Percentiles rank a stretch among this genome's conserved stretches.
These are phyloP conservation scores for Phtheirospermum japonicum DNA, from an alignment of 257 asterid genomes.

Conservation along the genomic window DNA sequence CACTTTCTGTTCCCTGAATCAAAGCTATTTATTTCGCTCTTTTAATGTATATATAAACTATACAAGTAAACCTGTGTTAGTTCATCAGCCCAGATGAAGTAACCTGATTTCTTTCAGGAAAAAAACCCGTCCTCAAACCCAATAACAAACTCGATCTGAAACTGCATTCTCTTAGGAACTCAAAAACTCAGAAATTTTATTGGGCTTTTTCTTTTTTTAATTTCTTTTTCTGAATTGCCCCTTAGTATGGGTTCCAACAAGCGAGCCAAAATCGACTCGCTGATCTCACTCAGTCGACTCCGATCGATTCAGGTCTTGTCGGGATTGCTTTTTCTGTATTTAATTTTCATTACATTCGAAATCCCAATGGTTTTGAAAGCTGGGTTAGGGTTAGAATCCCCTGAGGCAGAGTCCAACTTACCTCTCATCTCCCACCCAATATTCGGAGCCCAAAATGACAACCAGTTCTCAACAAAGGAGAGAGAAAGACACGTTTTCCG, in stretches of 20 bases:
- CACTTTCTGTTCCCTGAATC: no score
- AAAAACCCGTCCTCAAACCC: not conserved
- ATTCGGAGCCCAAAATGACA: constrained; percentile 33
- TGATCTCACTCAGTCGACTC: constrained; percentile 59
- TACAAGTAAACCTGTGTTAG: not conserved
- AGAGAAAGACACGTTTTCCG: constrained; percentile 33
- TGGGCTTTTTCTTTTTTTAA: constrained; percentile 16
- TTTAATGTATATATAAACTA: no score
- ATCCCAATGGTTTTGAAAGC: constrained; percentile 76
- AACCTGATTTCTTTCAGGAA: not conserved
- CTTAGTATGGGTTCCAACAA: constrained; percentile 17
- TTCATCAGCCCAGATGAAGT: not conserved
- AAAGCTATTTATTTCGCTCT: not conserved
- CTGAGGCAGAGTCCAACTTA: constrained; percentile 43
- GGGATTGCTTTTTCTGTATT: constrained; percentile 66
- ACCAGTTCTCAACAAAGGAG: constrained; percentile 38
- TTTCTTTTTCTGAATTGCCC: not conserved
- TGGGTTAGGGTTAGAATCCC: constrained; percentile 58
- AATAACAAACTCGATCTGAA: not conserved
- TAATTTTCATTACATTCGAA: constrained; percentile 62
- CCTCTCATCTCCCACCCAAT: constrained; percentile 38
- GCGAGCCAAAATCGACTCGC: not conserved
- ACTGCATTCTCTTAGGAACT: not conserved
- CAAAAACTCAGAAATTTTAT: not conserved
- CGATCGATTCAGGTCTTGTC: constrained; percentile 75